Percentiles rank a stretch among this genome's conserved stretches.
phyloP scores from a whole-genome alignment of 176 grass and related monocot species.

The Ensete glaucum region DNA sequence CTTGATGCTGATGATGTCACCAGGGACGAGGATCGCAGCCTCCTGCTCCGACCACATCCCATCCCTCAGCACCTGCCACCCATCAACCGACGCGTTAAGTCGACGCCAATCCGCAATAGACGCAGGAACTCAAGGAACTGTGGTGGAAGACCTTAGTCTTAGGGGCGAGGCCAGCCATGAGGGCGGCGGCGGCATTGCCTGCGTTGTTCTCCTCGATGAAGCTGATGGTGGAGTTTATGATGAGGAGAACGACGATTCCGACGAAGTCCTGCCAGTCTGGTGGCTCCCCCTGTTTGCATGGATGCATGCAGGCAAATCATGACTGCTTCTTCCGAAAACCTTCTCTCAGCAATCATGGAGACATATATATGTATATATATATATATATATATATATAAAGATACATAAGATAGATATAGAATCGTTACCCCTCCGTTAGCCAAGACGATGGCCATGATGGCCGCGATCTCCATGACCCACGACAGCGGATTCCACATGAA shows the following conservation, averaged over 20 bases:
- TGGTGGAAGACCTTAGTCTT: slow-evolving; percentile 44
- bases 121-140: neutral
- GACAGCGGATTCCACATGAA: slow-evolving; percentile 98
- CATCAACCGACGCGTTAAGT: neutral
- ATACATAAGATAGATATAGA: neutral
- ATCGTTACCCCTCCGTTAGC: slow-evolving; percentile 51
- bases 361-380: too few species aligned
- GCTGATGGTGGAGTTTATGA: slow-evolving; percentile 95
- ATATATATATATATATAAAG: neutral
- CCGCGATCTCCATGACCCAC: slow-evolving; percentile 86
- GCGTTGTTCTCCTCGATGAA: slow-evolving; percentile 92
- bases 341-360: neutral
- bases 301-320: neutral
- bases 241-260: slow-evolving; percentile 61
- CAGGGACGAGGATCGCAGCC: slow-evolving; percentile 66
- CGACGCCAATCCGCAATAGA: neutral
- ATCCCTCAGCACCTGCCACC: slow-evolving; percentile 50
- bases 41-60: slow-evolving; percentile 72
- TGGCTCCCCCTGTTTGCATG: slow-evolving; percentile 26
- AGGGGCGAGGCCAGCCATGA: slow-evolving; percentile 82
- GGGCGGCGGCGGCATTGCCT: slow-evolving; percentile 61
- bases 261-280: slow-evolving; percentile 94
- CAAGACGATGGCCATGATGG: slow-evolving; percentile 87
- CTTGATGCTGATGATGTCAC: slow-evolving; percentile 96
- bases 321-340: neutral